Conservation (phyloP, 768 basidiomycete species). For the Neoboletus subvelutipes region DNA sequence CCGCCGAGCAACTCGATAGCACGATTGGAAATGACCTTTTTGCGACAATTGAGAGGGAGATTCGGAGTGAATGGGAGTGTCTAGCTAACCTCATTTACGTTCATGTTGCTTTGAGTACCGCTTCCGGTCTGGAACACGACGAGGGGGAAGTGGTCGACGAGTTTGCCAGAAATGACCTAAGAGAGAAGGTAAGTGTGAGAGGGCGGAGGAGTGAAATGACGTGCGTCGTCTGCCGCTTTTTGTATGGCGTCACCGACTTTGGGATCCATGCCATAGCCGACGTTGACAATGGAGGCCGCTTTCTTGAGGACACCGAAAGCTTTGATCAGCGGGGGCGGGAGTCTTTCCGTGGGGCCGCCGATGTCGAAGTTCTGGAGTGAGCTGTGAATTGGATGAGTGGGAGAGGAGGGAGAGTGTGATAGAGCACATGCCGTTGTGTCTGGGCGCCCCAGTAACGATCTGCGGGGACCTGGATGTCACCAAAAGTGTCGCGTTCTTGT, state of each 20-base stretch:
- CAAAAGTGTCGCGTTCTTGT: conserved; percentile 91
- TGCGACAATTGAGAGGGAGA: background rate
- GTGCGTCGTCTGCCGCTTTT: conserved; percentile 89
- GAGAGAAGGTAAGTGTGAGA: conserved; percentile 4
- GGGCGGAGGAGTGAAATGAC: conserved; percentile 18
- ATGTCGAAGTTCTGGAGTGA: conserved; percentile 99
- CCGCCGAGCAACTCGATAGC: conserved; percentile 97
- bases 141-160: conserved; percentile 93
- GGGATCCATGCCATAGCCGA: conserved; percentile 85
- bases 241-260: conserved; percentile 88
- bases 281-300: conserved; percentile 90
- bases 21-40: conserved; percentile 93
- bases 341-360: conserved; percentile 89
- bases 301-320: conserved; percentile 98
- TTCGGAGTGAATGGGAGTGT: background rate
- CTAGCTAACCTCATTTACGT: conserved; percentile 80
- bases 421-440: conserved; percentile 73
- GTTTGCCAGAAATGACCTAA: conserved; percentile 93
- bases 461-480: conserved; percentile 84
- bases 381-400: conserved; percentile 38
- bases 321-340: conserved; percentile 94
- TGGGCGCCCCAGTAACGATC: conserved; percentile 98
- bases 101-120: conserved; percentile 99
- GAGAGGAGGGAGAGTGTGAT: background rate
- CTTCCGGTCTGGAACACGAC: conserved; percentile 99